Evolutionary conservation across 495 filamentous ascomycete species (phyloP), one percentile per base, ranked within the genome.

Genomic region (Aspergillus homomorphus): DNA sequence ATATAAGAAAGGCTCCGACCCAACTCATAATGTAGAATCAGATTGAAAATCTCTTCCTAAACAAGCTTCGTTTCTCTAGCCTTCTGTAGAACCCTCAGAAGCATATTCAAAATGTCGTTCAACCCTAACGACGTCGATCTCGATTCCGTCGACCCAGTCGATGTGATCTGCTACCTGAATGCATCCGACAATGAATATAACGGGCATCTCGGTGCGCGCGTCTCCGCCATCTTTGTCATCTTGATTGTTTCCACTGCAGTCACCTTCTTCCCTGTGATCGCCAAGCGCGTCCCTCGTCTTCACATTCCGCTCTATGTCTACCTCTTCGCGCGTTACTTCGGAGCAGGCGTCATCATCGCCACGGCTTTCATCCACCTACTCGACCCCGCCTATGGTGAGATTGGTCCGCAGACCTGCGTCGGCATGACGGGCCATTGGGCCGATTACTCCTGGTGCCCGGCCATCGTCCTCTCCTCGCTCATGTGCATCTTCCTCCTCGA

Each of bases 241-340:
- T 61, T 76, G 8, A 51, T 75, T 38, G 56, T 71, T 55, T 78
- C 76, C 26, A 66, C 62, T 1, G 26, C 54, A 65, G 78, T 77
- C 7, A 80, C 84, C 19, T 75, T 88, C 59, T 80, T 91, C 46
- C 90, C 90, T 7, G 78, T 91, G 20, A 65, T 84, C 49, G 83
- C 90, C 8, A 77, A 80, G 21, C 75, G 83, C 19, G 66, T 51
- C 6, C 48, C 48, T 28, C 24, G 48, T 5, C 48, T 51, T 8
- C 48, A 51, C 48, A 75, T 90, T 2, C 88, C 86, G 0, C 72
- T 79, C 19, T 80, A 79, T 56, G 82, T 83, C 15, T 92, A 89
- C 71, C 88, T 92, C 61, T 78, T 91, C 51, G 85, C 85, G 6
- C 86, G 85, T 51, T 89, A 88, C 68, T 87, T 89, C 58, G 87